A percentile compares a stretch with the other conserved stretches of the same genome.
Evolutionary conservation across 768 basidiomycete species (phyloP).

Genomic region (Tubosaeta sp.): DNA sequence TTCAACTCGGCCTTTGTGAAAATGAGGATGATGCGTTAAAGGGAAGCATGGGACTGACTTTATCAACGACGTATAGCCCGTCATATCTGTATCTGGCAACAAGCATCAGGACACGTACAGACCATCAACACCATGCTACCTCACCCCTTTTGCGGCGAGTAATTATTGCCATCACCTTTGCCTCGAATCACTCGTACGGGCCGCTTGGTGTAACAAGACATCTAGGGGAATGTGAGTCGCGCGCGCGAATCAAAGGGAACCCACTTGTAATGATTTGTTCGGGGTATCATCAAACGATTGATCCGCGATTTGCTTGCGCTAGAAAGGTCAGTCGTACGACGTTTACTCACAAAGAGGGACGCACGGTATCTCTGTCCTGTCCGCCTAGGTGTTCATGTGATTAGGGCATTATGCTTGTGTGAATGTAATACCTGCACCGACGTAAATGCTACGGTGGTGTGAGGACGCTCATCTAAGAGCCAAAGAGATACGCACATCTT

Average conservation of each 20-base stretch:
- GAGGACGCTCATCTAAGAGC: neutral
- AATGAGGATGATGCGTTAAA: slow-evolving; percentile 2
- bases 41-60: slow-evolving; percentile 11
- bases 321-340: too few relatives aligned
- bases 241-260: neutral
- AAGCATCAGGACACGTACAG: neutral
- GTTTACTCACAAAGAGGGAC: too few relatives aligned
- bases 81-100: slow-evolving; percentile 29
- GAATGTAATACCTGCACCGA: slow-evolving; percentile 28
- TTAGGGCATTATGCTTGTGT: neutral
- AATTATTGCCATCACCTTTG: slow-evolving; percentile 7
- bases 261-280: slow-evolving; percentile 22
- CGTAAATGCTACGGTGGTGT: slow-evolving; percentile 27
- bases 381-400: slow-evolving; percentile 16
- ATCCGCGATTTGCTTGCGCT: slow-evolving; percentile 20
- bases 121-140: neutral
- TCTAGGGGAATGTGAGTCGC: slow-evolving; percentile 14
- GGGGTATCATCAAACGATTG: slow-evolving; percentile 21
- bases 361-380: slow-evolving; percentile 15
- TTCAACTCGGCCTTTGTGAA: slow-evolving; percentile 14
- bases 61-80: slow-evolving; percentile 28
- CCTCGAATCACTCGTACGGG: slow-evolving; percentile 41
- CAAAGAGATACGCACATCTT: slow-evolving; percentile 30
- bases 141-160: slow-evolving; percentile 25
- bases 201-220: slow-evolving; percentile 25